Base-by-base conservation (phyloP, 805 yeast genomes). In the Metschnikowia bowlesiae region DNA sequence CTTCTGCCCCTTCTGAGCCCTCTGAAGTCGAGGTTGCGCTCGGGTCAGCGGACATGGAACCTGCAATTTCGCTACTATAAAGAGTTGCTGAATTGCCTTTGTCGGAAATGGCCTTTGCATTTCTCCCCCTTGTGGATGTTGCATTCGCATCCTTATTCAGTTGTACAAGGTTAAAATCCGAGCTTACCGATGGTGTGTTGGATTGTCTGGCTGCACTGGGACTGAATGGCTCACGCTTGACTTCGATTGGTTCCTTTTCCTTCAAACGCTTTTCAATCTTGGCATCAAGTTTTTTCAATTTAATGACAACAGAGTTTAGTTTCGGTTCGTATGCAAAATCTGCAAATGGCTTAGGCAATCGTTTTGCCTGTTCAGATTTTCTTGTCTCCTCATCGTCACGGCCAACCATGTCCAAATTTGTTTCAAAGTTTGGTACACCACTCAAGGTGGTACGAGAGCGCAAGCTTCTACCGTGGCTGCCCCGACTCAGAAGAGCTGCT, bases 241-340 rank as follows among this genome's bases (percentile, higher is more conserved):
- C 50, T 16, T 35, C 34, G 9, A 7, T 16, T 7, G 10, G 35
- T n/a, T 44, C 35, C 35, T 13, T 47, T 32, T 49, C 47, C 10
- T 39, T 43, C 10, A 16, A 29, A 18, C 42, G 48, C 26, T 51
- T 51, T 8, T 55, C 58, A 31, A 57, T 32, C 35, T 49, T 49
- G 13, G 54, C 33, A 39, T 66, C 67, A 28, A 66, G 57, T 29
- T 50, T 54, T 37, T 58, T 60, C 57, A 66, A 53, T 40, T 63
- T 63, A 13, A 57, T 53, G 43, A 54, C 53, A n/a, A 57, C 49
- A 14, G 59, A 53, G 8, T 57, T 53, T 4, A 62, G 51, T 43
- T 60, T 63, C 8, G 61, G 50, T 35, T 54, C 52, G 44, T 57
- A 51, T 2, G 54, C 39, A 29, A 51, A 55, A 5, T 53, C 56